Evolutionary conservation across 129 eudicot species (phyloP).

Genomic region (Tagetes erecta): DNA sequence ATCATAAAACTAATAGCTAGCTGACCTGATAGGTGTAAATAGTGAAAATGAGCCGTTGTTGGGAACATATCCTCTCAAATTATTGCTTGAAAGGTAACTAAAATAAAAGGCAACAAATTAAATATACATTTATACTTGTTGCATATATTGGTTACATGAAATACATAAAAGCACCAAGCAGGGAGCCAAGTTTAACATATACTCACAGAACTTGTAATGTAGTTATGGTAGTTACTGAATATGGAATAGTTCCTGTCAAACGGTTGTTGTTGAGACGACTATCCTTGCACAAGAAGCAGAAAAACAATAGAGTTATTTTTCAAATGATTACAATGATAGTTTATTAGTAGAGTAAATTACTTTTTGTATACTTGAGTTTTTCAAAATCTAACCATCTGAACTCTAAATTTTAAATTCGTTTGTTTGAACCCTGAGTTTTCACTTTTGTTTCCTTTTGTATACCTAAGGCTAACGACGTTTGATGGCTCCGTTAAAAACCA

Average conservation of each 20-base stretch:
- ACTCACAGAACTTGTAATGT: constrained; percentile 69
- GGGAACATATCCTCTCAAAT: constrained; percentile 55
- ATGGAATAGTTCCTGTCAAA: constrained; percentile 57
- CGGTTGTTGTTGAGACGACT: constrained; percentile 75
- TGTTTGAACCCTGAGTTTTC: too few species aligned
- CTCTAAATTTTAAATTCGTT: too few species aligned
- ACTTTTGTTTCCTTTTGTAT: too few species aligned
- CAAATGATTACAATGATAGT: background rate
- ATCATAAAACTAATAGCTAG: background rate
- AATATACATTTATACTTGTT: background rate
- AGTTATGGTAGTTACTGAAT: constrained; percentile 46
- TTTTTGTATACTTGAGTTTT: too few species aligned
- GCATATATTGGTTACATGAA: background rate
- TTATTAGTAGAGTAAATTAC: background rate
- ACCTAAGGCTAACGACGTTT: too few species aligned
- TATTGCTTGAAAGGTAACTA: constrained; percentile 78
- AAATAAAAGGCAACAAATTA: background rate
- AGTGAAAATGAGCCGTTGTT: constrained; percentile 68
- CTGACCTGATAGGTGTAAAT: constrained; percentile 53
- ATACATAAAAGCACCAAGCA: too few species aligned
- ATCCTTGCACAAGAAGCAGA: constrained; percentile 25
- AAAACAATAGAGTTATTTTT: background rate
- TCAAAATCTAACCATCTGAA: too few species aligned
- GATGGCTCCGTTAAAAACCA: too few species aligned
- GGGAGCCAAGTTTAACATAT: background rate